Percentiles rank a stretch among this genome's conserved stretches.
Conservation (phyloP, 305 asterid genomes). For the Fraxinus paxiana region DNA sequence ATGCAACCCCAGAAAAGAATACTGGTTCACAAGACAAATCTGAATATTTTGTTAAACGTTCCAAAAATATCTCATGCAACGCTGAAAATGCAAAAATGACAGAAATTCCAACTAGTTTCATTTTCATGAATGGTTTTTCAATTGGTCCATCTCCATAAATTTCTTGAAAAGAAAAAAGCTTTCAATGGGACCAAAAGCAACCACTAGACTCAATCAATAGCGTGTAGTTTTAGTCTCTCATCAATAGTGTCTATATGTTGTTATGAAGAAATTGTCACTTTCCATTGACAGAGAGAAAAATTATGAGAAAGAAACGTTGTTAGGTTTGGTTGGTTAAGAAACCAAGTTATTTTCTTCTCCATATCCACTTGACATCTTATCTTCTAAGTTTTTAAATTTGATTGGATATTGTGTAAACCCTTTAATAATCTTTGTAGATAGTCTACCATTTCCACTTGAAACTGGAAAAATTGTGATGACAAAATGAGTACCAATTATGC, state of each 20-base stretch:
- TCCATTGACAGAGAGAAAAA: constrained; percentile 25
- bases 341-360: constrained; percentile 18
- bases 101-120: background rate
- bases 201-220: constrained; percentile 33
- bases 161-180: constrained; percentile 10
- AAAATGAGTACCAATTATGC: background rate
- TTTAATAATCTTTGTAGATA: background rate
- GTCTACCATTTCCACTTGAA: background rate
- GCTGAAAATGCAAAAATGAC: background rate
- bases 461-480: background rate
- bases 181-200: constrained; percentile 40
- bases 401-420: background rate
- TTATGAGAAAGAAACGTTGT: constrained; percentile 31
- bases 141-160: background rate
- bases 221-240: constrained; percentile 24
- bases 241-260: background rate
- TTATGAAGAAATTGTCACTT: constrained; percentile 24
- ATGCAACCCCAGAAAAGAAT: background rate
- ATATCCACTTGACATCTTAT: constrained; percentile 23
- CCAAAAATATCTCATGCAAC: background rate
- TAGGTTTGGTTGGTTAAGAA: constrained; percentile 37
- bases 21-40: background rate
- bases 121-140: background rate
- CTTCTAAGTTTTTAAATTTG: background rate
- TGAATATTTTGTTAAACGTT: background rate